Evolutionary conservation across 805 yeast genomes (phyloP), one percentile per base, ranked within the genome.

Genomic region (Myxozyma sirexii): DNA sequence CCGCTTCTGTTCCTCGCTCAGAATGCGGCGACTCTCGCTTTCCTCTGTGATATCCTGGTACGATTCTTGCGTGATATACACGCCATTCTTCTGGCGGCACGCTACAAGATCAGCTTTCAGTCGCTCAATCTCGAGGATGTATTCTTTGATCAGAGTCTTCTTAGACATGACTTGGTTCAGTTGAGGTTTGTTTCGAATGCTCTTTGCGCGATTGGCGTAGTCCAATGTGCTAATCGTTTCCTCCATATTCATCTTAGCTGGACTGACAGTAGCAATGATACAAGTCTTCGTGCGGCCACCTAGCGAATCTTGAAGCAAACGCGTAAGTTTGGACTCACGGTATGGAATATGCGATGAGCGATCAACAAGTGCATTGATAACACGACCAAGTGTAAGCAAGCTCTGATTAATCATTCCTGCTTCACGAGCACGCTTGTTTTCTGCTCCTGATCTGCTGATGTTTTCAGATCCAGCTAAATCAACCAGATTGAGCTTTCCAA

Each of bases 391-490:
- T 0, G 97, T 86, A 38, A 93, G 75, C 54, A 93, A 77, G 72
- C 96, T 87, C 72, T 90, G 96, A 73, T 93, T 93, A 52, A 92
- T 92, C 19, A 90, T 84, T 0, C 97, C 97, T 0, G 97, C 97
- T 70, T 93, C 99, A 66, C 90, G 85, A 0, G 97, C 97, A 45
- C 97, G 79, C 70, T 84, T 87, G 66, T 88, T 85, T 24, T 83
- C 79, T 0, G 97, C 97, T 2, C 99, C 99, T 0, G 97, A 88
- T 68, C 90, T 78, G 64, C 79, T 82, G 55, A 93, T 86, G 71
- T 92, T 92, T 72, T 93, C 99, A 4, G 96, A 88, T 0, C 99
- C 98, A 0, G 98, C 99, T 64, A 93, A 78, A 75, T 93, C 98
- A 4, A 93, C 98, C 23, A 91, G 76, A 70, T 91, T 90, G 71